Conservation (phyloP, 129 eudicot species). For the Logfia minima region DNA sequence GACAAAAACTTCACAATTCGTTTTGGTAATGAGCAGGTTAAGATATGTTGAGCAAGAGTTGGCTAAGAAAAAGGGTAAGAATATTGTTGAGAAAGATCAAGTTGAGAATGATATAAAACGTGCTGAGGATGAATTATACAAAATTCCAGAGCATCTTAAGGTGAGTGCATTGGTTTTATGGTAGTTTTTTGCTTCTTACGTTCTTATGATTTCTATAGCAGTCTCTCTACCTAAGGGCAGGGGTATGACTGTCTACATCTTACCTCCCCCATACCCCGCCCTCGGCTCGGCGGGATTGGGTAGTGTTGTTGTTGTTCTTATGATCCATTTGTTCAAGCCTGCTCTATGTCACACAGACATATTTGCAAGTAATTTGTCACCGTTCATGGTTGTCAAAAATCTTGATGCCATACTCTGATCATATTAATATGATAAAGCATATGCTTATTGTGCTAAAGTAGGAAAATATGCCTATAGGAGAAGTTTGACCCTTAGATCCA, state of each 20-base stretch:
- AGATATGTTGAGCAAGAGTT: slow-evolving; percentile 90
- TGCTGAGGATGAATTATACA: slow-evolving; percentile 86
- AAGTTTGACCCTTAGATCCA: not conserved
- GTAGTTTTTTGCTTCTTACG: not conserved
- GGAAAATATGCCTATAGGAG: not conserved
- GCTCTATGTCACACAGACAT: not conserved
- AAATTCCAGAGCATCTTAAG: slow-evolving; percentile 91
- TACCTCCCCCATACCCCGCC: no score
- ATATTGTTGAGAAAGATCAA: slow-evolving; percentile 54
- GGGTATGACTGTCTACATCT: no score
- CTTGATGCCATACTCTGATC: not conserved
- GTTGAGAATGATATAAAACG: slow-evolving; percentile 75
- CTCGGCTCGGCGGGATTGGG: no score
- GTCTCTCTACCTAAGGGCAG: no score
- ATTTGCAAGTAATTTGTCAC: not conserved
- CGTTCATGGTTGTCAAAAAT: not conserved
- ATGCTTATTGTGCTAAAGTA: not conserved
- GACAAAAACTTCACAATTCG: not conserved
- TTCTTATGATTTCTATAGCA: not conserved
- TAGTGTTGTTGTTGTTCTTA: not conserved
- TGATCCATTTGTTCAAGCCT: not conserved
- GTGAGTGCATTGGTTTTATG: slow-evolving; percentile 43
- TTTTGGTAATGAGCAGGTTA: slow-evolving; percentile 55
- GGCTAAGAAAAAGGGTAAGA: slow-evolving; percentile 93
- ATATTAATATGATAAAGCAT: not conserved